Evolutionary conservation across 768 basidiomycete genomes (phyloP).

Genomic region (Aureoboletus auriporus): DNA sequence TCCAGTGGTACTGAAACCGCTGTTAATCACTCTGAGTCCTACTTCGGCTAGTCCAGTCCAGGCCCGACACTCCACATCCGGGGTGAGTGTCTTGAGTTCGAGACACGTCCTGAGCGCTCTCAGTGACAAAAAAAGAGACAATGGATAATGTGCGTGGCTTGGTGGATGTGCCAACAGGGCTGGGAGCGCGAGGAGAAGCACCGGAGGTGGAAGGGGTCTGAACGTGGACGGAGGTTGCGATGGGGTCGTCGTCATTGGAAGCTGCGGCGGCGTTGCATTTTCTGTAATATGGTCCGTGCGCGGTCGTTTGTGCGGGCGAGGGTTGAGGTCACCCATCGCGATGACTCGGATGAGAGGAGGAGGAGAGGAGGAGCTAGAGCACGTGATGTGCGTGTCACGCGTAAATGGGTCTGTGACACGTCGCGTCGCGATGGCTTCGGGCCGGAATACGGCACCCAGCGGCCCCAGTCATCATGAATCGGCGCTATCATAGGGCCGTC

Average conservation of each 20-base stretch:
- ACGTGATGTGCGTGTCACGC: slow-evolving; percentile 25
- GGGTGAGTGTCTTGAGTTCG: slow-evolving; percentile 43
- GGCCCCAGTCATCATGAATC: no score
- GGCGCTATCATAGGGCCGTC: no score
- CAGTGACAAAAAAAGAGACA: slow-evolving; percentile 54
- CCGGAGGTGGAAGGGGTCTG: slow-evolving; percentile 36
- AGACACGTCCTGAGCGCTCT: slow-evolving; percentile 57
- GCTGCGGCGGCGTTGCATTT: neutral
- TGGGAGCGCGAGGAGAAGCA: slow-evolving; percentile 61
- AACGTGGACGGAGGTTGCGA: slow-evolving; percentile 11
- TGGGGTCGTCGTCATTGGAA: neutral
- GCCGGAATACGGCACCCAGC: no score
- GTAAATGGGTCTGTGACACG: slow-evolving; percentile 27
- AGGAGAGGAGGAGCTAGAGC: neutral
- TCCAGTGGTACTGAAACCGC: slow-evolving; percentile 36
- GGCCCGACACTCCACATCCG: slow-evolving; percentile 63
- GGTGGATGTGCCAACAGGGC: slow-evolving; percentile 61
- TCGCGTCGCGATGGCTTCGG: slow-evolving; percentile 20
- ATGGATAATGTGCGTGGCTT: slow-evolving; percentile 49
- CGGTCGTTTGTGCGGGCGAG: slow-evolving; percentile 34
- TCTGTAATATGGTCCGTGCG: slow-evolving; percentile 17
- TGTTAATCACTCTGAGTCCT: slow-evolving; percentile 52
- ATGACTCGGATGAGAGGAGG: neutral
- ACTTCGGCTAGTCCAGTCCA: slow-evolving; percentile 70
- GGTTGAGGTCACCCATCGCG: slow-evolving; percentile 25